These are phyloP conservation scores for Beauveria medogensis DNA, from an alignment of 2,329 filamentous ascomycete genomes.

Conservation along the genomic window DNA sequence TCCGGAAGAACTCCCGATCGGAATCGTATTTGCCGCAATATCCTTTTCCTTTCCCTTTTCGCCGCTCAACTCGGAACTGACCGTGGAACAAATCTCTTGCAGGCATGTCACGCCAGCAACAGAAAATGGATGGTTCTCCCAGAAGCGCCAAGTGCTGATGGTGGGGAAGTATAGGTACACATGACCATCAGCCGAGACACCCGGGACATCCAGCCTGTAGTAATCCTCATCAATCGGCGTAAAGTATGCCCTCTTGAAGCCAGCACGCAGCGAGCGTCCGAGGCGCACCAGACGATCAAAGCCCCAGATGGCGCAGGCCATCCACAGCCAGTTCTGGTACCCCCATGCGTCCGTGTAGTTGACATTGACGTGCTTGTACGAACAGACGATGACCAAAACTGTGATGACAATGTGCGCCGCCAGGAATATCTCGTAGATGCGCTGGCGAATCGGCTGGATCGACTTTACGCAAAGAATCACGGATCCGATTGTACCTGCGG, in stretches of 20 bases:
- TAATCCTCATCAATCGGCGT: constrained; percentile 23
- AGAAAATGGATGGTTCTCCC: constrained; percentile 27
- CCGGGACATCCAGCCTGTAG: constrained; percentile 21
- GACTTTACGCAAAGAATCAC: constrained; percentile 25
- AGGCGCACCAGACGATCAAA: constrained; percentile 22
- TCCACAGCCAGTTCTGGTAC: constrained; percentile 29
- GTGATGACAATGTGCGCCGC: constrained; percentile 33
- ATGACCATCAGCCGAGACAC: constrained; percentile 20
- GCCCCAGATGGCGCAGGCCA: constrained; percentile 22
- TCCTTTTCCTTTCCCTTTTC: constrained; percentile 15
- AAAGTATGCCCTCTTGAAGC: constrained; percentile 21
- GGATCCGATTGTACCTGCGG: constrained; percentile 29
- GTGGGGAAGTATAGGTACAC: constrained; percentile 25
- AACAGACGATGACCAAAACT: constrained; percentile 32
- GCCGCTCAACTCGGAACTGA: not conserved
- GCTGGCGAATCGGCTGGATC: constrained; percentile 27
- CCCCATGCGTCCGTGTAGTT: constrained; percentile 31
- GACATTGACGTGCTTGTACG: constrained; percentile 33
- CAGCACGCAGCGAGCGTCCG: constrained; percentile 9
- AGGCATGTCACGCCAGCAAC: constrained; percentile 16
- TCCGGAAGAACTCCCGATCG: not conserved
- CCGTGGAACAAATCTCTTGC: constrained; percentile 7
- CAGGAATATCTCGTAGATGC: constrained; percentile 37
- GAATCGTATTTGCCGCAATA: not conserved
- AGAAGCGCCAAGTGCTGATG: constrained; percentile 21